Evolutionary conservation across 2,329 filamentous ascomycete genomes (phyloP), one percentile per base, ranked within the genome.

Genomic region (Mycosphaerelloides madeirae): DNA sequence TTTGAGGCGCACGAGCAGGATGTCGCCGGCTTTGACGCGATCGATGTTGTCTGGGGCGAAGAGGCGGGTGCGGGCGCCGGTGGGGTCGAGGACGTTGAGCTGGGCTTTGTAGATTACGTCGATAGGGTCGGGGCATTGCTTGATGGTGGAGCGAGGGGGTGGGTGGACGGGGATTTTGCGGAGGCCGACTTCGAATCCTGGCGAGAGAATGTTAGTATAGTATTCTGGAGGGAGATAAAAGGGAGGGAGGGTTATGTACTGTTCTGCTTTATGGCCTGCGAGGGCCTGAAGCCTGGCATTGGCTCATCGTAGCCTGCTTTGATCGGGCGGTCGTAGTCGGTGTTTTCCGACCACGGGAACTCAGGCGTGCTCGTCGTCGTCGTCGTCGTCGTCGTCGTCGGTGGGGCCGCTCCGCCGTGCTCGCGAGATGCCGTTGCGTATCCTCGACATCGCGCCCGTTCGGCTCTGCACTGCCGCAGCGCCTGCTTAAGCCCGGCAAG

Each of bases 1-100:
- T 65, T 84, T 85, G 61, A 87, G 84, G 32, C 87, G 87, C 37
- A 96, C 87, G 59, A 94, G 87, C 29, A 98, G 77, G 53, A 98
- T 87, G 68, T 98, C 93, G 60, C 93, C 93, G 1, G 85, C 80
- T 59, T 85, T 84, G 43, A 84, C 88, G 59, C 82, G 79, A 65
- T 96, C 88, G 25, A 79, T 78, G 68, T 91, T 94, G 41, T 76
- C 69, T 56, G 79, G 80, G 54, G 82, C 80, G 73, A 98, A 96
- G 45, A 98, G 81, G 25, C 81, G 79, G 33, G 83, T 84, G 49
- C 91, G 85, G 41, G 85, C 83, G 38, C 89, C 89, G 1, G 83
- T 88, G 3, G 89, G 88, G 69, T 98, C 93, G 60, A 96, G 85
- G 32, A 77, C 67, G 31, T 76, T 64, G 61, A 95, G 77, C 70